These are phyloP conservation scores for Nicotiana paniculata DNA, from an alignment of 257 asterid species.

Conservation along the genomic window DNA sequence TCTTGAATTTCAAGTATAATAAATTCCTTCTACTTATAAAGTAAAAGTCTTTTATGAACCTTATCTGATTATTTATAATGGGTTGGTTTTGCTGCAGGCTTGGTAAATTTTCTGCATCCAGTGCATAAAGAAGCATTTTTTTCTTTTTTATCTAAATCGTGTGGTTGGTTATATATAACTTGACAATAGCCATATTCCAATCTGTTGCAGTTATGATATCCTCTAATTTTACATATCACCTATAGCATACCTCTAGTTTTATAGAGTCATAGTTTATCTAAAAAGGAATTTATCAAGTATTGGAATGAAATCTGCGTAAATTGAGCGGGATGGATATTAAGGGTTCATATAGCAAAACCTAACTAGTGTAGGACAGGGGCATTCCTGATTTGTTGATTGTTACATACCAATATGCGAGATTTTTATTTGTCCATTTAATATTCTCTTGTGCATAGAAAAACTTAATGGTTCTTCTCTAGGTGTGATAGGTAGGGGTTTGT, in stretches of 20 bases:
- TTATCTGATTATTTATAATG: not conserved
- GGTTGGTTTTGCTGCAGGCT: not conserved
- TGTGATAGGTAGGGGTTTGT: too few relatives aligned
- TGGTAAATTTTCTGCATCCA: not conserved
- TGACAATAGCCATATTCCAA: not conserved
- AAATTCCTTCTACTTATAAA: not conserved
- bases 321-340: too few relatives aligned
- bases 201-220: not conserved
- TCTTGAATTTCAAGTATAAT: not conserved
- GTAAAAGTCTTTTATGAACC: not conserved
- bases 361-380: not conserved
- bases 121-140: not conserved
- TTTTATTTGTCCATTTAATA: not conserved
- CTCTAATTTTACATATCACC: not conserved
- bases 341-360: too few relatives aligned
- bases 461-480: too few relatives aligned
- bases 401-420: not conserved
- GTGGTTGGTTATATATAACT: not conserved
- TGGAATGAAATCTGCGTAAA: too few relatives aligned
- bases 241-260: not conserved
- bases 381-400: not conserved
- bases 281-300: too few relatives aligned
- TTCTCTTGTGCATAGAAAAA: too few relatives aligned
- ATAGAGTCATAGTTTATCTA: too few relatives aligned
- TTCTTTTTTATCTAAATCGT: not conserved